Evolutionary conservation across 345 rosid genomes (phyloP), one percentile per base, ranked within the genome.

Genomic region (Brassica incana): DNA sequence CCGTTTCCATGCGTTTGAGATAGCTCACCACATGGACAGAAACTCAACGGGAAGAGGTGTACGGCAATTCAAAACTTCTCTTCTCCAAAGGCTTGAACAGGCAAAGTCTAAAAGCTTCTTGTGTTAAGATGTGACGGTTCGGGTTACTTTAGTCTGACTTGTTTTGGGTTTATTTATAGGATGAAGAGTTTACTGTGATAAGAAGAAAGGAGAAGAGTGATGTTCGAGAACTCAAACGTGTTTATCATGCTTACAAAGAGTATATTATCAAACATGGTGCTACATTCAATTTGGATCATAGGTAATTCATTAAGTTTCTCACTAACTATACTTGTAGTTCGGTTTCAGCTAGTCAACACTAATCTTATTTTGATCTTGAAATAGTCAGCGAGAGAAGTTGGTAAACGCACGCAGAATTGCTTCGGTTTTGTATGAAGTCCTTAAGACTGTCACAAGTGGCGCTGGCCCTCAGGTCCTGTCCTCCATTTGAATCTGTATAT

Each of bases 21-120:
- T 87, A 74, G 97, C 97, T 40, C 97, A 92, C 68, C 87, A 75
- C 77, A 67, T 87, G 91, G 99, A 95, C 73, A 75, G 80, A 63
- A 86, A 90, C 69, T 95, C 99, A 3, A 85, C 78, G 1, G 97
- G 92, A 30, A 83, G 97, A 76, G 94, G 97, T 76, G 95, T 92
- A 61, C 87, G 97, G 48, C 97, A 95, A 63, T 95, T 95, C 80
- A 95, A 92, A 84, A 95, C 97, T 35, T 86, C 89, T 72, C 99
- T 95, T 80, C 94, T 95, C 74, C 92, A 84, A 78, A 88, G 99
- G 64, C 97, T 95, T 77, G 90, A 91, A 79, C 92, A 70, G 75
- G 97, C 86, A 81, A 2, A 81, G 83, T 35, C 30, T 40, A n/a
- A n/a, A n/a, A n/a, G 32, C 72, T 45, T n/a, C 1, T 1, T 16